phyloP scores from a whole-genome alignment of 2,329 filamentous ascomycete genomes.

The Tricladium varicosporioides region DNA sequence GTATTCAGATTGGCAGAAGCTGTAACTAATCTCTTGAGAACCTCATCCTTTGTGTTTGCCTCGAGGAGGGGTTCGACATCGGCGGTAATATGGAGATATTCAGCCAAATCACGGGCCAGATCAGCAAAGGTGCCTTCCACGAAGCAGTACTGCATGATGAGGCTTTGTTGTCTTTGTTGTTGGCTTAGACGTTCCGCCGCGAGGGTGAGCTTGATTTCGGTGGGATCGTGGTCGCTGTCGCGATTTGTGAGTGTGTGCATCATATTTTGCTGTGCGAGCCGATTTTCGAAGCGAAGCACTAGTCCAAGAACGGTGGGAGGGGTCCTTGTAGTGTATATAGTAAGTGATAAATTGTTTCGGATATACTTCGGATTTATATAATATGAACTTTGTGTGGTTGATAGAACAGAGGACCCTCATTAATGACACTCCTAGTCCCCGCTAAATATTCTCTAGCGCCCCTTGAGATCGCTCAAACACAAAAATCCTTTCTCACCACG shows the following conservation, averaged over 20 bases:
- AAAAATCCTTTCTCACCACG: too few relatives aligned
- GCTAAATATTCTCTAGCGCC: too few relatives aligned
- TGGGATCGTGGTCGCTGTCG: background rate
- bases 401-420: too few relatives aligned
- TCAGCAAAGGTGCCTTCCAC: constrained; percentile 94
- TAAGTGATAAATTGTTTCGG: too few relatives aligned
- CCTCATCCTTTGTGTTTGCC: constrained; percentile 74
- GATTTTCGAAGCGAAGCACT: background rate
- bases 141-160: constrained; percentile 51
- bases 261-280: background rate
- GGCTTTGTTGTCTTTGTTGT: background rate
- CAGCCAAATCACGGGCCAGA: constrained; percentile 89
- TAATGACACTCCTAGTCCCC: too few relatives aligned
- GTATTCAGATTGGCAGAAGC: constrained; percentile 75
- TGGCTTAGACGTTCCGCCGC: constrained; percentile 1
- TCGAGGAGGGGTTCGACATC: constrained; percentile 72
- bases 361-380: too few relatives aligned
- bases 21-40: constrained; percentile 84
- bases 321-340: background rate
- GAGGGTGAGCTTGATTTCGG: background rate
- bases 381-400: too few relatives aligned
- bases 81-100: constrained; percentile 77
- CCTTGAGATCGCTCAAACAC: too few relatives aligned
- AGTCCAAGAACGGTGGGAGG: background rate
- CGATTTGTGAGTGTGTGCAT: background rate